Evolutionary conservation across 495 filamentous ascomycete genomes (phyloP), one percentile per base, ranked within the genome.

Genomic region (Aspergillus indologenus): DNA sequence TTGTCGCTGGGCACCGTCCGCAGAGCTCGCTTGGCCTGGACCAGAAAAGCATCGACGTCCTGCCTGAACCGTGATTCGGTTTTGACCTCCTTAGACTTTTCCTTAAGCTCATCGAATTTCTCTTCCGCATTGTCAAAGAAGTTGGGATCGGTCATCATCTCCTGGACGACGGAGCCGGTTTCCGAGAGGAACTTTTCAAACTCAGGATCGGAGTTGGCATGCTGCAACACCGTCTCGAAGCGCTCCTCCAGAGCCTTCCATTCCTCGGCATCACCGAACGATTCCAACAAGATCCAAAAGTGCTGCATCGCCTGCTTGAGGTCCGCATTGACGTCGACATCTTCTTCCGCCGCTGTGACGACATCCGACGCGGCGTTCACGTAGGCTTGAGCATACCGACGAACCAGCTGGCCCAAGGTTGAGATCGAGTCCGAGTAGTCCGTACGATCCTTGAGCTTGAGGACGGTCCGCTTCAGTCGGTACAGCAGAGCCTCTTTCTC

Each of bases 351-450:
- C 2, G 84, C 75, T 19, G 80, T 75, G 9, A 86, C 73, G 0
- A 89, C 81, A 22, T 88, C 75, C 46, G 87, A 82, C 3, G 83
- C 82, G 3, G 86, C 88, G 56, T 82, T 84, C 5, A 90, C 87
- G 68, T 96, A 96, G 14, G 85, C 73, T 60, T 84, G 79, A 24
- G 86, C 88, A 65, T 96, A 96, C 34, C 86, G 83, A 65, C 90
- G 85, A 46, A 96, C 78, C 46, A 98, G 77, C 3, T 88, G 73
- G 4, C 84, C 81, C 44, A 98, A 65, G 0, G 88, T 92, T 1
- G 88, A 87, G 4, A 96, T 90, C 0, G 91, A 95, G 55, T 96
- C 87, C 0, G 85, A 84, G 67, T 96, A 96, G 65, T 96, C 90
- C 22, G 80, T 81, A 17, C 89, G 84, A 63, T 89, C 78, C 23